A percentile compares a stretch with the other conserved stretches of the same genome.
Evolutionary conservation across 164 flowering plant species (phyloP).

Genomic region (Magnolia kwangsiensis): DNA sequence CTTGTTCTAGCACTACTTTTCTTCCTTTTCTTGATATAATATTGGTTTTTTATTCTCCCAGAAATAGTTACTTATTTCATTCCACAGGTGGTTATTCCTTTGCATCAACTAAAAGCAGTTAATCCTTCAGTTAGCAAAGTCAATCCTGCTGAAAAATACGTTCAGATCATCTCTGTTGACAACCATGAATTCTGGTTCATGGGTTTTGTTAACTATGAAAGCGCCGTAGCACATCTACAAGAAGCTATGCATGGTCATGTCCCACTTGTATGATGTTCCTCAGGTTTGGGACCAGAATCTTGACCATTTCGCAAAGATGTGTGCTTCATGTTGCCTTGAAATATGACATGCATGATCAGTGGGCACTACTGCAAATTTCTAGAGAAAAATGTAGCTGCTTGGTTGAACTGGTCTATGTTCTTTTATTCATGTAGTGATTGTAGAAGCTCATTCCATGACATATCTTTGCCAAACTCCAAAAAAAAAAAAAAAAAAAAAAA

Average conservation of each 20-base stretch:
- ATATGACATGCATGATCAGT: neutral
- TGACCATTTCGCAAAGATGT: neutral
- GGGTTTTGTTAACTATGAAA: constrained; percentile 77
- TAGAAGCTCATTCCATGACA: too few relatives aligned
- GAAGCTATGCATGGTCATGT: constrained; percentile 36
- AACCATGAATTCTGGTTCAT: constrained; percentile 94
- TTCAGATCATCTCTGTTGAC: constrained; percentile 73
- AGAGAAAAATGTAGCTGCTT: neutral
- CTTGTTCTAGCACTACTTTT: too few relatives aligned
- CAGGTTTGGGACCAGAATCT: neutral
- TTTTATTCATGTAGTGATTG: neutral
- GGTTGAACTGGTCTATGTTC: neutral
- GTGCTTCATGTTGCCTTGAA: neutral
- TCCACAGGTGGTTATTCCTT: constrained; percentile 65
- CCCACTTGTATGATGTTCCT: constrained; percentile 18
- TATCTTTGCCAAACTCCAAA: too few relatives aligned
- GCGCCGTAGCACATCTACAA: constrained; percentile 63
- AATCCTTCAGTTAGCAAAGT: constrained; percentile 63
- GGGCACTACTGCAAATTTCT: neutral
- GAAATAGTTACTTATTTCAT: neutral
- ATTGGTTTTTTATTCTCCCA: too few relatives aligned
- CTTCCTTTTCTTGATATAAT: too few relatives aligned
- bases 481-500: too few relatives aligned
- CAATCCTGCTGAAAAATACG: constrained; percentile 73
- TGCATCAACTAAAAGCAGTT: constrained; percentile 71